A percentile compares a stretch with the other conserved stretches of the same genome.
These are phyloP conservation scores for Zalaria sp. DNA, from an alignment of 2,329 filamentous ascomycete genomes.

Conservation along the genomic window DNA sequence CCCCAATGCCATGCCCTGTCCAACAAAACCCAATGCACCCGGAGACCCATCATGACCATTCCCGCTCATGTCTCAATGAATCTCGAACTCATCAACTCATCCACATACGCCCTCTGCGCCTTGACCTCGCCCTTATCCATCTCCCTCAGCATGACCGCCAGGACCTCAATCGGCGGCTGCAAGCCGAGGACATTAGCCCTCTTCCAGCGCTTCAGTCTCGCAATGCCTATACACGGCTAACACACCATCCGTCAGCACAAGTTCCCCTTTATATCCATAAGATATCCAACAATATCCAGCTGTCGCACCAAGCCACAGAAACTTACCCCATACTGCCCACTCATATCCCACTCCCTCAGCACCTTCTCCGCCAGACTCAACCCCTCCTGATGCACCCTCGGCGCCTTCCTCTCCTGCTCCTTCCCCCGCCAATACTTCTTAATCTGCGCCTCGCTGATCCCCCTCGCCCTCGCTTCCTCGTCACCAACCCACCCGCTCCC, in stretches of 20 bases:
- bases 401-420: conserved; percentile 53
- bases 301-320: background rate
- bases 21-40: no score
- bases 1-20: no score
- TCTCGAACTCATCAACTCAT: conserved; percentile 44
- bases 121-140: conserved; percentile 40
- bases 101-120: conserved; percentile 58
- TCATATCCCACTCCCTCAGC: conserved; percentile 82
- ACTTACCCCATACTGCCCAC: conserved; percentile 79
- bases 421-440: conserved; percentile 63
- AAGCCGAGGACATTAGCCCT: conserved; percentile 71
- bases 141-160: conserved; percentile 69
- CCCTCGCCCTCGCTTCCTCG: conserved; percentile 44
- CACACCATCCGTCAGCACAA: conserved; percentile 3
- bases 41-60: no score
- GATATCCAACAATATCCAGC: background rate
- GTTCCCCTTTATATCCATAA: background rate
- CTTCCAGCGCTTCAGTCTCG: conserved; percentile 72
- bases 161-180: conserved; percentile 78
- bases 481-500: conserved; percentile 18
- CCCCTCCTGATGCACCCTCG: conserved; percentile 63
- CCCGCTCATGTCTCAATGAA: conserved; percentile 23
- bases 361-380: conserved; percentile 69
- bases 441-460: conserved; percentile 54
- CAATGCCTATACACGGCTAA: conserved; percentile 78